Evolutionary conservation across 352 stramenopile genomes (phyloP), one percentile per base, ranked within the genome.

Genomic region (Globisporangium nagaii): DNA sequence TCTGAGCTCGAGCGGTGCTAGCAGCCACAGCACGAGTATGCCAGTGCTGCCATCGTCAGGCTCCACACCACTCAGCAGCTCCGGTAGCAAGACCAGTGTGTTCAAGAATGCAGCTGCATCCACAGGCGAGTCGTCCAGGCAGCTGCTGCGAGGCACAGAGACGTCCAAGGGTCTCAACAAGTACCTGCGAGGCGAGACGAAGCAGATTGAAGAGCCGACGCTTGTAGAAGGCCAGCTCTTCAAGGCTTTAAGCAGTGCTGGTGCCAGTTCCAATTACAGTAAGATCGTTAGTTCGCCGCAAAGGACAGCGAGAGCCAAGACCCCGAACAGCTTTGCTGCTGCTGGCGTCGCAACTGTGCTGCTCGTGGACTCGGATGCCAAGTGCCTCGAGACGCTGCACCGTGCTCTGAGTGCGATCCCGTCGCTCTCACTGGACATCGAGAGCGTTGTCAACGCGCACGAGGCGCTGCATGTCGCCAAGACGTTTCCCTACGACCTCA

Each of bases 401-500:
- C 51, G 57, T 12, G 61, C 53, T 10, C 37, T 86, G 12, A 59
- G 31, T 3, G 47, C 52, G 22, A 55, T 75, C 19, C 11, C 56
- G 3, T 34, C 19, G 1, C 39, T 70, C 4, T 37, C 59, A 31
- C 44, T 86, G 15, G 63, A 80, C 12, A 59, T 88, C 20, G 78
- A 94, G 48, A 83, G 65, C 37, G 84, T 93, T 51, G 73, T 73
- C 25, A 63, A 80, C 17, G 58, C 77, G 15, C 46, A 40, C 17
- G 71, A 90, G 30, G 84, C 83, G 0, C 56, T 93, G 1, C 66
- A 79, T 13, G 52, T 49, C 20, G 71, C 71, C 12, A 70, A 88
- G 32, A 59, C 79, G 4, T 73, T 65, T 25, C 39, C 70, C 24
- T 97, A 88, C 60, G 88, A 96, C 45, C 73, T 93, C 20, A 60